Base-by-base conservation (phyloP, 208 protist species). In the Vickermania spadyakhi region DNA sequence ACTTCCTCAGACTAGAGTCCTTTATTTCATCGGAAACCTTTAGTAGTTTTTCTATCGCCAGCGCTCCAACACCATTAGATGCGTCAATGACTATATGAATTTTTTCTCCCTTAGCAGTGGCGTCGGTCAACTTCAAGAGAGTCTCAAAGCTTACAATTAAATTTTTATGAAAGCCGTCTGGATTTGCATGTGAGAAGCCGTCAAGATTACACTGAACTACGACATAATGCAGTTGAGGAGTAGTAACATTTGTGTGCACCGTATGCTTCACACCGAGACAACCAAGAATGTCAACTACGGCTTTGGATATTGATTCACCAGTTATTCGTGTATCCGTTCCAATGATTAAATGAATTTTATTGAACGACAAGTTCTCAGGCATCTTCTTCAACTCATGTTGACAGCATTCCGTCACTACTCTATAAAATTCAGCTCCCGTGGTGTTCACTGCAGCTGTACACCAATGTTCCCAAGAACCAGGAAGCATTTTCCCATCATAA, bases 41-140 rank as follows among this genome's bases (percentile, higher is more conserved):
- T 11, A 86, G 25, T 23, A 93, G 58, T 26, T 66, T 56, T n/a
- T 71, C 56, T 55, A 91, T 31, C 1, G 53, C 73, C 18, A 77
- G 13, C 51, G 76, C 71, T 14, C 93, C 93, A 11, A 97, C 85
- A 13, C 96, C 93, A 62, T 97, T 97, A 4, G 91, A 72, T 1
- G 77, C 69, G 57, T 97, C 93, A 1, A 98, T 66, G 14, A 96
- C 73, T 7, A 97, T 31, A 45, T 45, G 36, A 45, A 45, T 18
- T 45, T 45, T 45, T 50, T 70, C 64, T 21, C 67, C 74, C 1
- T 29, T 54, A 49, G 27, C 14, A 49, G 28, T 2, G 14, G n/a
- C 28, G 18, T 2, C 1, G 2, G 22, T 5, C 62, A 50, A 27
- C 54, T 53, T 25, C 54, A 72, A 26, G 22, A 89, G 31, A 3